Conservation (phyloP, 805 yeast species). For the Torulaspora gathmanii region DNA sequence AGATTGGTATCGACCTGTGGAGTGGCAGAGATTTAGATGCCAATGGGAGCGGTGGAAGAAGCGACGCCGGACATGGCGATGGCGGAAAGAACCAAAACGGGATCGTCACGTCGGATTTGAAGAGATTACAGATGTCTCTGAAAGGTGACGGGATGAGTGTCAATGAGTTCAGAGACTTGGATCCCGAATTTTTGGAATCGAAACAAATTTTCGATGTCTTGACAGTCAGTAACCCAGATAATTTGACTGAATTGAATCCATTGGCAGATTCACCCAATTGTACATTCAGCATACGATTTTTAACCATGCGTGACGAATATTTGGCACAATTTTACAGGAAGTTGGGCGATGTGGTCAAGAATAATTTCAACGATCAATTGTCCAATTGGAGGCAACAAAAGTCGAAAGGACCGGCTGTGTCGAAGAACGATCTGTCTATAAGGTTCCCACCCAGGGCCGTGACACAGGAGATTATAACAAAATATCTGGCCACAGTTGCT, state of each 20-base stretch:
- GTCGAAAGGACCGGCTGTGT: conserved; percentile 6
- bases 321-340: conserved; percentile 21
- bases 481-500: conserved; percentile 19
- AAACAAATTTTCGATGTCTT: conserved; percentile 22
- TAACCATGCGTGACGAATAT: conserved; percentile 25
- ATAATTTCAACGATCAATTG: conserved; percentile 15
- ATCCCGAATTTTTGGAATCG: conserved; percentile 29
- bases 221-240: conserved; percentile 7
- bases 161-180: conserved; percentile 29
- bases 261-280: conserved; percentile 23
- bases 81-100: conserved; percentile 7
- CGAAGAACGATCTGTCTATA: conserved; percentile 12
- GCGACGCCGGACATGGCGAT: conserved; percentile 6
- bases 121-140: conserved; percentile 7
- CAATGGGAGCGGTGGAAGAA: conserved; percentile 3
- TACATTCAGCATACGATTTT: conserved; percentile 21
- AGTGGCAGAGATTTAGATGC: conserved; percentile 4
- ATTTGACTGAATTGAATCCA: conserved; percentile 13
- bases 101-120: conserved; percentile 1
- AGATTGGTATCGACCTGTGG: conserved; percentile 18
- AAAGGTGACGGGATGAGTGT: conserved; percentile 5
- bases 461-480: conserved; percentile 20
- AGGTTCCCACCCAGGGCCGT: conserved; percentile 21
- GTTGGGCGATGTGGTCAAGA: conserved; percentile 12
- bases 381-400: conserved; percentile 14